phyloP scores from a whole-genome alignment of 2,329 filamentous ascomycete genomes.

The Achaetomium macrosporum region DNA sequence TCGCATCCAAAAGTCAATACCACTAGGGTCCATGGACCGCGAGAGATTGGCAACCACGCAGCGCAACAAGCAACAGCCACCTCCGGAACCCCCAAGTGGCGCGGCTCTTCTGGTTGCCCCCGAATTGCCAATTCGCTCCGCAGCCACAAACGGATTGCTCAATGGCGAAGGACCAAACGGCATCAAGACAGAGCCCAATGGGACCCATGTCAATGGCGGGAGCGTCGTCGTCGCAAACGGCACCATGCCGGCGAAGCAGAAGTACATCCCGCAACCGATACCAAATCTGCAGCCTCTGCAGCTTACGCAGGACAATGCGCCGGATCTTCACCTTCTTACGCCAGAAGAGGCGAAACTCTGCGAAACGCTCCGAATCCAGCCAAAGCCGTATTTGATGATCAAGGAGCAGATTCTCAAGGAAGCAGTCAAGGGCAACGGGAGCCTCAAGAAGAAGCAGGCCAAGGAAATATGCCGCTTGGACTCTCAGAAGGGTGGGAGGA shows the following conservation, averaged over 20 bases:
- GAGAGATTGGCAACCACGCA: slow-evolving; percentile 66
- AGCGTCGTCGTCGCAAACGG: slow-evolving; percentile 29
- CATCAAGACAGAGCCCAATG: slow-evolving; percentile 29
- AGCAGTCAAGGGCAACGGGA: slow-evolving; percentile 80
- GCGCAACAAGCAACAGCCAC: slow-evolving; percentile 60
- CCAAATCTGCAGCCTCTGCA: slow-evolving; percentile 58
- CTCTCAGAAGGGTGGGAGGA: slow-evolving; percentile 72
- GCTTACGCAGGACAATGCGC: slow-evolving; percentile 67
- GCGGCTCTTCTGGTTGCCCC: slow-evolving; percentile 72
- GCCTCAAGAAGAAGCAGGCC: slow-evolving; percentile 88
- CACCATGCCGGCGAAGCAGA: slow-evolving; percentile 41
- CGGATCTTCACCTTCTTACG: slow-evolving; percentile 80
- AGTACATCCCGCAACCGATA: slow-evolving; percentile 50
- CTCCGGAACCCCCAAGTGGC: slow-evolving; percentile 65
- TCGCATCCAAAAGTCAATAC: slow-evolving; percentile 62
- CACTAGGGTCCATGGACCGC: slow-evolving; percentile 80
- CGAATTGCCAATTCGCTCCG: slow-evolving; percentile 62
- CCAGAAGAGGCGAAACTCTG: slow-evolving; percentile 83
- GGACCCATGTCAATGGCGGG: slow-evolving; percentile 33
- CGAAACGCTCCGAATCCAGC: slow-evolving; percentile 74
- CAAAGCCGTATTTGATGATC: slow-evolving; percentile 91
- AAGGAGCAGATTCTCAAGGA: slow-evolving; percentile 92
- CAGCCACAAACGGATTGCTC: slow-evolving; percentile 28
- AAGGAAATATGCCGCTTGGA: slow-evolving; percentile 81
- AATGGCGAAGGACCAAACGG: slow-evolving; percentile 34